Conservation (phyloP, 192 early-diverging fungal species). For the Coemansia aciculifera region DNA sequence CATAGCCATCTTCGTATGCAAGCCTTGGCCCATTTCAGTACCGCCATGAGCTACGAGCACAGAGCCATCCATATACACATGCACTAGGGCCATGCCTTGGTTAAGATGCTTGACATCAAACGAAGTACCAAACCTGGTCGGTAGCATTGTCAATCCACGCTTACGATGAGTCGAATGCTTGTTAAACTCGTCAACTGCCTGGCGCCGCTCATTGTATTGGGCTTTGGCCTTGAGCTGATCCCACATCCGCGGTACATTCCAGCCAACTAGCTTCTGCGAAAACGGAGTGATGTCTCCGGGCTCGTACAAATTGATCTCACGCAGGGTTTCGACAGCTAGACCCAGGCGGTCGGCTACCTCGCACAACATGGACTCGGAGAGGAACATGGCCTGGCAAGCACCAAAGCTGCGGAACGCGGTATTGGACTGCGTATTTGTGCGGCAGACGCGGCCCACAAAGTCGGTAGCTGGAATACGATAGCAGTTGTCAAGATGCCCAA, state of each 20-base stretch:
- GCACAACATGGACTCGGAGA: slow-evolving; percentile 74
- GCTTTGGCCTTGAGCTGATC: slow-evolving; percentile 60
- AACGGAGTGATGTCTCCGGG: slow-evolving; percentile 73
- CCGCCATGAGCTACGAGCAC: slow-evolving; percentile 82
- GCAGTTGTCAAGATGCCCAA: slow-evolving; percentile 77
- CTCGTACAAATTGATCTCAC: slow-evolving; percentile 72
- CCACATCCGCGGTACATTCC: slow-evolving; percentile 72
- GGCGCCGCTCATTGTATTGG: slow-evolving; percentile 57
- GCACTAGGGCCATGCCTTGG: slow-evolving; percentile 82
- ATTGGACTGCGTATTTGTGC: slow-evolving; percentile 83
- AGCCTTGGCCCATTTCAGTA: slow-evolving; percentile 91
- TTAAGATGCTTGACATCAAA: slow-evolving; percentile 75
- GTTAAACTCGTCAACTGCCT: slow-evolving; percentile 69
- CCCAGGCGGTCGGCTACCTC: slow-evolving; percentile 75
- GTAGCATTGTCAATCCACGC: slow-evolving; percentile 74
- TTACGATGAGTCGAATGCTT: slow-evolving; percentile 70
- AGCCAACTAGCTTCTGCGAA: slow-evolving; percentile 61
- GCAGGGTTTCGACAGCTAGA: slow-evolving; percentile 62
- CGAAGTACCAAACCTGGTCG: slow-evolving; percentile 84
- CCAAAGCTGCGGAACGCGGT: slow-evolving; percentile 89
- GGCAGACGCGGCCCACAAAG: slow-evolving; percentile 69
- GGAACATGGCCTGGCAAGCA: slow-evolving; percentile 81
- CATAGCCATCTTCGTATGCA: slow-evolving; percentile 88
- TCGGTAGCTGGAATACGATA: slow-evolving; percentile 74
- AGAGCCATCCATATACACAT: slow-evolving; percentile 83